Evolutionary conservation across 345 rosid species (phyloP).

Genomic region (Salix koriyanagi): DNA sequence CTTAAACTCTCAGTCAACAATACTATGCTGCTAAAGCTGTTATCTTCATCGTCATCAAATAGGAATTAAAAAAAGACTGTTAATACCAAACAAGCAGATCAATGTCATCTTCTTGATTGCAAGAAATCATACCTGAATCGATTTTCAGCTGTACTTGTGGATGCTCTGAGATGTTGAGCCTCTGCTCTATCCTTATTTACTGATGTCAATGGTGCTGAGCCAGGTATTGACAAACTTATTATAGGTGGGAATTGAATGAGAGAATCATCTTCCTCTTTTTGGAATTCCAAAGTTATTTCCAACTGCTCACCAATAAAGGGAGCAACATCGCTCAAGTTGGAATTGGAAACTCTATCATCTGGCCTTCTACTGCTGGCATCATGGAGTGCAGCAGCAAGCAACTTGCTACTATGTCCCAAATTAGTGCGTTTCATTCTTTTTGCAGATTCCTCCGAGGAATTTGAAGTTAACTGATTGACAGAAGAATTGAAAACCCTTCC

Average conservation of each 20-base stretch:
- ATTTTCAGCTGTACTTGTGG: constrained; percentile 49
- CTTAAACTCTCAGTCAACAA: neutral
- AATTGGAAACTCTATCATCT: constrained; percentile 31
- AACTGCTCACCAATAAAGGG: constrained; percentile 38
- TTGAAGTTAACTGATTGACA: constrained; percentile 30
- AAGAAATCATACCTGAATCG: constrained; percentile 64
- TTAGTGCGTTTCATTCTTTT: constrained; percentile 52
- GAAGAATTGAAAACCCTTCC: constrained; percentile 45
- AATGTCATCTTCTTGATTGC: neutral
- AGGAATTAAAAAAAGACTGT: neutral
- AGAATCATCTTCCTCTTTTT: constrained; percentile 39
- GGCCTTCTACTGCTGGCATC: constrained; percentile 42
- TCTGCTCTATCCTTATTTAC: constrained; percentile 32
- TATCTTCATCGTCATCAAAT: neutral
- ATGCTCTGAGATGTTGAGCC: constrained; percentile 41
- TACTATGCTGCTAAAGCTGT: neutral
- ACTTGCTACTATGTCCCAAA: constrained; percentile 44
- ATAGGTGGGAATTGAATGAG: constrained; percentile 47
- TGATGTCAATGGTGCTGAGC: constrained; percentile 31
- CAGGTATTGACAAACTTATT: constrained; percentile 52
- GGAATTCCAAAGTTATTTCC: constrained; percentile 71
- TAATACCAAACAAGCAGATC: neutral
- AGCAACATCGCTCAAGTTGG: constrained; percentile 42
- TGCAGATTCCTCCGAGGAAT: constrained; percentile 37
- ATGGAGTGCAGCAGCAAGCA: constrained; percentile 63